Evolutionary conservation across 2,329 filamentous ascomycete genomes (phyloP).

Genomic region (Teratosphaeria gauchensis): DNA sequence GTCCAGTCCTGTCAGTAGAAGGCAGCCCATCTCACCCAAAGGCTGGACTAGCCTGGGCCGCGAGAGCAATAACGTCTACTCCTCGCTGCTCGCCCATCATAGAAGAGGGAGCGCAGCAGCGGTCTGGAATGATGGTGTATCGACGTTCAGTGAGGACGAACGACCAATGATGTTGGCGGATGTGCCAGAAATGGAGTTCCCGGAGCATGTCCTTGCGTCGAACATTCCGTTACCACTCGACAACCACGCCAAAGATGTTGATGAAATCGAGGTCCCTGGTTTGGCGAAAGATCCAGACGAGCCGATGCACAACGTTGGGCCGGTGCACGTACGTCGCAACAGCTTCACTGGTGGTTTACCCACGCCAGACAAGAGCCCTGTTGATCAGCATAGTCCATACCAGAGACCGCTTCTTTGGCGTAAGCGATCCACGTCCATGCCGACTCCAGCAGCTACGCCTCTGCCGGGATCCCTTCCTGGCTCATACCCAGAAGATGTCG

Average conservation of each 20-base stretch:
- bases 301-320: background rate
- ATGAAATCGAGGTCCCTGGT: conserved; percentile 72
- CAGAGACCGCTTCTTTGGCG: conserved; percentile 12
- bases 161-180: conserved; percentile 3
- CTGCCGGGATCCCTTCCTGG: background rate
- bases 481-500: background rate
- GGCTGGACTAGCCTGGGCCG: background rate
- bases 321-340: conserved; percentile 9
- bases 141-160: conserved; percentile 1
- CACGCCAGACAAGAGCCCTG: conserved; percentile 26
- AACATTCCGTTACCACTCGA: conserved; percentile 59
- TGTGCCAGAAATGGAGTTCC: conserved; percentile 31
- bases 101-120: conserved; percentile 13
- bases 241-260: conserved; percentile 55
- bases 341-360: conserved; percentile 25
- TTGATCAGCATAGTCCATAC: background rate
- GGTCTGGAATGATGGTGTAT: conserved; percentile 8
- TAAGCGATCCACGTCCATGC: conserved; percentile 17
- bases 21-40: background rate
- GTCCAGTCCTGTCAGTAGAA: conserved; percentile 4
- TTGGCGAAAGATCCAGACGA: conserved; percentile 57
- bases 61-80: background rate
- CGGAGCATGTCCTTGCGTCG: conserved; percentile 38
- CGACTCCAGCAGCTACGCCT: conserved; percentile 10
- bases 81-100: conserved; percentile 7